These are phyloP conservation scores for Oryza punctata DNA, from an alignment of 176 grass and related monocot genomes.

Conservation along the genomic window DNA sequence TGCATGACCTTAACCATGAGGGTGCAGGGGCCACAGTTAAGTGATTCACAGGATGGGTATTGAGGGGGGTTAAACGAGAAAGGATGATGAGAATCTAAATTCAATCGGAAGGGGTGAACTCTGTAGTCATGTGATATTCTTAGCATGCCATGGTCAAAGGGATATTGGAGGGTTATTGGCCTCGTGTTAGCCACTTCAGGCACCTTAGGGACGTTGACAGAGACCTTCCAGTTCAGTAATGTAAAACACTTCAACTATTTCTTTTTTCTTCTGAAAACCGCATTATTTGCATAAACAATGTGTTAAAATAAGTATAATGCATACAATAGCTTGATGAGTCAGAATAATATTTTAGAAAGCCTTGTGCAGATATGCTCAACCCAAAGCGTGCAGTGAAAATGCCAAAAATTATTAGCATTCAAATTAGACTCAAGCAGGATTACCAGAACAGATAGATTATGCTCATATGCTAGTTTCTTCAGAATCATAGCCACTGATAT, in stretches of 20 bases:
- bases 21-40: not conserved
- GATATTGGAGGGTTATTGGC: not conserved
- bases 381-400: not conserved
- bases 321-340: not conserved
- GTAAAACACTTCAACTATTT: not conserved
- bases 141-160: not conserved
- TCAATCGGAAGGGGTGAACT: not conserved
- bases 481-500: conserved; percentile 57
- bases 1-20: not conserved
- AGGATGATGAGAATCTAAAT: not conserved
- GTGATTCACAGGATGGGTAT: not conserved
- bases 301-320: not conserved
- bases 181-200: not conserved
- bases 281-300: conserved; percentile 1
- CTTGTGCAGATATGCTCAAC: not conserved
- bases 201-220: not conserved
- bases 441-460: conserved; percentile 78
- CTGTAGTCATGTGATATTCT: not conserved
- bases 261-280: not conserved
- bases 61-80: not conserved
- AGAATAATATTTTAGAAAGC: conserved; percentile 26
- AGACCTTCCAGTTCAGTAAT: not conserved
- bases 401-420: not conserved
- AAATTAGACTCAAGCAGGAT: conserved; percentile 1
- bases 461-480: conserved; percentile 73